Evolutionary conservation across 768 basidiomycete genomes (phyloP), one percentile per base, ranked within the genome.

Genomic region (Russula griseocarnosa): DNA sequence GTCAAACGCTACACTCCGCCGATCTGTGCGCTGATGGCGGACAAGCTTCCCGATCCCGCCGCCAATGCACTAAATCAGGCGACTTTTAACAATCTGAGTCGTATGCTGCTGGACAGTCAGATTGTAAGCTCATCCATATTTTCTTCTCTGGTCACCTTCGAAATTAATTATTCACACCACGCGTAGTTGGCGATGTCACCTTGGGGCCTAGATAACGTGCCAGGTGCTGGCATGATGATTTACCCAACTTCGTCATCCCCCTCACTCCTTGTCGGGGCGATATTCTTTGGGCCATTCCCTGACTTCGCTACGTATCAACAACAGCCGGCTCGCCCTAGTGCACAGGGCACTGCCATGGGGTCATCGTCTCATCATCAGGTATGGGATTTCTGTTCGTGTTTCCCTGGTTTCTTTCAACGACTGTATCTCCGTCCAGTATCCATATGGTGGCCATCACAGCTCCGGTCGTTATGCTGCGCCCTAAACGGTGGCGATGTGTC

Each of bases 11-110:
- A 78, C 63, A 66, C 74, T 51, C 78, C 71, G 36, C 74, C 83
- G 24, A 74, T 83, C 63, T 84, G 83, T 73, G 84, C 85, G 49
- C 82, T 87, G 73, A 81, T 87, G 78, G 81, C 86, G 20, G 82
- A 85, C 70, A 79, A 81, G 38, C 78, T 83, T 46, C 74, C 81
- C 52, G 82, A 85, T 66, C 72, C 79, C 34, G 76, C 79, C 50
- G 71, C 72, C 53, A 79, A 81, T 70, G 74, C 76, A 62, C 78
- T 80, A 65, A 87, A 87, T 70, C 75, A 81, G 69, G 73, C 78
- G 51, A 77, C 74, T 64, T 87, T 86, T 71, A 80, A 83, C 60
- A 77, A 79, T 54, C 74, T 87, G 65, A 82, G 84, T 38, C 75
- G 77, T 30, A 73, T 81, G 49, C 73, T 87, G 20, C 78, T 78